Evolutionary conservation across 345 rosid genomes (phyloP).

Genomic region (Stellera chamaejasme): DNA sequence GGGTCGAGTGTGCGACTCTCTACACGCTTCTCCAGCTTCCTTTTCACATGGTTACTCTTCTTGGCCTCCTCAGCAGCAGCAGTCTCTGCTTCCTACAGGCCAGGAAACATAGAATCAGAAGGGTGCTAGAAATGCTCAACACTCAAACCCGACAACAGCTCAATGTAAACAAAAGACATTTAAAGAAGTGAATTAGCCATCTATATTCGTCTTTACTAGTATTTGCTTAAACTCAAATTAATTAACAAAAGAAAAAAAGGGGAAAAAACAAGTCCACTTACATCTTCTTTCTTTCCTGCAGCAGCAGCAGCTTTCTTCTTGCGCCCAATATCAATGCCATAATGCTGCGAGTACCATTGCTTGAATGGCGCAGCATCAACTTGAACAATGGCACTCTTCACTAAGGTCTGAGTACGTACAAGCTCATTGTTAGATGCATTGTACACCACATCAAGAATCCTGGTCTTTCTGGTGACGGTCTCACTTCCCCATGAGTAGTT

Average conservation of each 20-base stretch:
- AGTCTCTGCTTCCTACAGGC: conserved; percentile 41
- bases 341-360: conserved; percentile 66
- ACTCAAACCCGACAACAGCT: not conserved
- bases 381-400: conserved; percentile 63
- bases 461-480: conserved; percentile 77
- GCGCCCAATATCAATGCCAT: conserved; percentile 67
- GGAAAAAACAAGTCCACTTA: conserved; percentile 1
- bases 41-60: conserved; percentile 48
- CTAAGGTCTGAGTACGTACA: conserved; percentile 75
- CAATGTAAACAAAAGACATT: not conserved
- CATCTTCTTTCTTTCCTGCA: conserved; percentile 60
- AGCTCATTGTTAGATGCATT: conserved; percentile 86
- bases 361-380: conserved; percentile 74
- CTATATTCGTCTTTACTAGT: not conserved
- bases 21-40: conserved; percentile 51
- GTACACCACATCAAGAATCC: conserved; percentile 79
- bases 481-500: conserved; percentile 91
- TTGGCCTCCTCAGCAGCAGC: conserved; percentile 40
- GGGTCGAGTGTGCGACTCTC: conserved; percentile 43
- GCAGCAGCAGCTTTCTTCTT: conserved; percentile 47
- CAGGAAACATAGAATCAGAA: not conserved
- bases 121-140: not conserved
- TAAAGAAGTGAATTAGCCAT: not conserved
- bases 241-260: not conserved
- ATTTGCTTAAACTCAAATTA: not conserved